Evolutionary conservation across 768 basidiomycete species (phyloP), one percentile per base, ranked within the genome.

Genomic region (Amanita phalloides): DNA sequence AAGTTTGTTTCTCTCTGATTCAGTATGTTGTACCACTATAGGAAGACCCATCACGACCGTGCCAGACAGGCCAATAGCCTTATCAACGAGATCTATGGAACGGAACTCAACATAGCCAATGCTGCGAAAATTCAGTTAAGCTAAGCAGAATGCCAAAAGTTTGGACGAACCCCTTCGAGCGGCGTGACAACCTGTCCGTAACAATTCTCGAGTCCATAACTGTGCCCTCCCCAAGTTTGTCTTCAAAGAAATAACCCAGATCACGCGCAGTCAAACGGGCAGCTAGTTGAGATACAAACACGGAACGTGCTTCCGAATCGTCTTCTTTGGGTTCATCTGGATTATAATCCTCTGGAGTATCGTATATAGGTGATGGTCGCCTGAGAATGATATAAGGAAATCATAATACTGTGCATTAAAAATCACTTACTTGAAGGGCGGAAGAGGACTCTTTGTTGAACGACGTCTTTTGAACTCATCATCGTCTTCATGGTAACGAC

Each of bases 21-120:
- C 96, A 58, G 95, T 98, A 56, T 90, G 80, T 66, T 96, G 92
- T 45, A 99, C 90, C 72, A 90, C 86, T 60, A 99, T 92, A 50
- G 96, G 96, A 51, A 98, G 78, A 61, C 96, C 96, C 90, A 99
- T 94, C 56, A 99, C 93, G 54, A 95, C 83, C 45, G 94, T 96
- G 60, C 96, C 96, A 63, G 86, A 85, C 53, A 98, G 78, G 57
- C 77, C 75, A 57, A 99, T 68, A 35, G 96, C 96, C 65, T 89
- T 90, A 60, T 90, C 86, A 59, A 99, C 95, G 53, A 86, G 74
- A 54, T 94, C 92, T 60, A 96, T 79, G 51, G 87, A 73, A 61
- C 88, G 82, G 68, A 99, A 90, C 71, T 99, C 96, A 61, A 99
- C 94, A 65, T 99, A 99, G 55, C 90, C 96, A 64, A 98, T 97